Base-by-base conservation (phyloP, 2,329 filamentous ascomycete genomes). In the Aspergillus awamori region DNA sequence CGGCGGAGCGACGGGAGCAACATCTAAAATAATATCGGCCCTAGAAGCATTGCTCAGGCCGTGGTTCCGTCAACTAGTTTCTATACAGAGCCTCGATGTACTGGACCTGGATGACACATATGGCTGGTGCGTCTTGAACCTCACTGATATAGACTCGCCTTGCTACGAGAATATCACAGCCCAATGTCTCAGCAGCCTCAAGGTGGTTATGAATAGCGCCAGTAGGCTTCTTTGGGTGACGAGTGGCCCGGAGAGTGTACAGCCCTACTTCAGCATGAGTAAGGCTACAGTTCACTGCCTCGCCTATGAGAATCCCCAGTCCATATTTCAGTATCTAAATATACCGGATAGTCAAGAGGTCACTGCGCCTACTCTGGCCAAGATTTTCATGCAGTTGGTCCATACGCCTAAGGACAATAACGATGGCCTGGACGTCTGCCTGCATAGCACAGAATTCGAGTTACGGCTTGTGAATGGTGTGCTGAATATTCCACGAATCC, bases 221-320 rank as follows among this genome's bases (percentile, higher is more conserved):
- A 39, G 17, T 15, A 38, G 22, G 24, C 38, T 61, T 24, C 28
- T 61, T 4, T 61, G 59, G 59, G 54, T 61, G 6, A 61, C 59
- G 38, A 48, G n/a, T 17, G 59, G 54, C 8, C 41, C 30, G 8
- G 54, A 58, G n/a, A 45, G 30, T 13, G 28, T 28, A 10, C 15
- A 39, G 8, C 59, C 54, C 5, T 38, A 53, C 15, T 45, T 22
- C 10, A 30, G 38, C 6, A 47, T 61, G 41, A 58, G 49, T 4
- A 58, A 45, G 26, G 59, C 39, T n/a, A 56, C 45, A 7, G 26
- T 56, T 10, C 28, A 56, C 39, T 56, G 53, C 26, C 24, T 56
- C 20, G 20, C 53, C 8, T 56, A 56, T 26, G 53, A 56, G 24
- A 56, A 56, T 28, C 39, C 53, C 10, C 53, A 56, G 53, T 33